Evolutionary conservation across 75 land plant genomes (phyloP), one percentile per base, ranked within the genome.

Genomic region (Gnetum montanum): DNA sequence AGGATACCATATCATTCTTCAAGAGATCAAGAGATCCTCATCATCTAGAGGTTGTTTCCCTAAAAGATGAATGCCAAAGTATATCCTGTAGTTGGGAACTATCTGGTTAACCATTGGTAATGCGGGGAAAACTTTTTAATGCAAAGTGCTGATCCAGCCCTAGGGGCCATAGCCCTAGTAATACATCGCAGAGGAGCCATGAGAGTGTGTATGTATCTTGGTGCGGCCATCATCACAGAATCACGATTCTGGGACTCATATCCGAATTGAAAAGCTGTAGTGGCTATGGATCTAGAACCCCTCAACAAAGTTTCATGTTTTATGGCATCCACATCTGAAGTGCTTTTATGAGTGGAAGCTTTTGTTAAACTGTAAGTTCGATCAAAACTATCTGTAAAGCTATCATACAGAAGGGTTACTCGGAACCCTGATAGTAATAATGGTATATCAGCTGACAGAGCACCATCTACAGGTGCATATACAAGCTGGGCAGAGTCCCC

Each of bases 81-180:
- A 35, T 28, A 65, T 33, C 79, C 74, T 58, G 63, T 72, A 71
- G 43, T 76, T 76, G 36, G 53, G 18, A 34, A 76, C 45, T 18
- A 76, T 72, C 27, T 49, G 62, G 31, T 67, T 64, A 7, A 67
- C 66, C 16, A 76, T 62, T 10, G 52, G 69, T 57, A 25, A 62
- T 52, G 2, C 59, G 67, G 51, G 69, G 68, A 35, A 50, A 8
- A 25, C 22, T 29, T 24, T 35, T 49, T 3, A 33, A 55, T n/a
- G 16, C 68, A 67, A 22, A 48, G 25, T 34, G 55, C 53, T 40
- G 59, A 66, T 45, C 58, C 34, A 34, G 67, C 49, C 16, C 78
- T 59, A 15, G 72, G 58, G n/a, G 79, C 76, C 36, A 76, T 60
- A 8, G 79, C 79, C 76, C 71, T 72, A 13, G 79, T 76, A 25